Conservation (phyloP, 176 grass and related monocot species). For the Poa pratensis region DNA sequence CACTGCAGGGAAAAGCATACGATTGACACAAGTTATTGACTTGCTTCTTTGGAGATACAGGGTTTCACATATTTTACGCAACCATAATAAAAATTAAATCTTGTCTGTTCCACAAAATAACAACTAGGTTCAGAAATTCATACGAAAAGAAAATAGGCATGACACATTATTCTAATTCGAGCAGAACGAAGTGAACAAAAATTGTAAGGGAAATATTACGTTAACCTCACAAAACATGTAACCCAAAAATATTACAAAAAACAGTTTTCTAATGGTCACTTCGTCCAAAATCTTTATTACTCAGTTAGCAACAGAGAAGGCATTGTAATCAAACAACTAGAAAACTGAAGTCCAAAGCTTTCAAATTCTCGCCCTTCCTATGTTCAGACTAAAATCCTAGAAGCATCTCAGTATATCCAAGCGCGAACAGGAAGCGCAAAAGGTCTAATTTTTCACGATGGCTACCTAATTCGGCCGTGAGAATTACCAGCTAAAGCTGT, state of each 20-base stretch:
- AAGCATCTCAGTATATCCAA: neutral
- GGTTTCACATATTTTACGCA: neutral
- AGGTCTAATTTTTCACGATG: neutral
- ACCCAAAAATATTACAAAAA: neutral
- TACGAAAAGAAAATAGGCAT: neutral
- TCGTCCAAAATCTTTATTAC: neutral
- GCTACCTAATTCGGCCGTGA: neutral
- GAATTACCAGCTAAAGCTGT: neutral
- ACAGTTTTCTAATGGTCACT: neutral
- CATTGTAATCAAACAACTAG: neutral
- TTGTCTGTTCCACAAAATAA: neutral
- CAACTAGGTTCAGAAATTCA: neutral
- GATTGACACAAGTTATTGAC: slow-evolving; percentile 25
- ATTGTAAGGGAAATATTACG: neutral
- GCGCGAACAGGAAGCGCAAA: no score
- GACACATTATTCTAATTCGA: neutral
- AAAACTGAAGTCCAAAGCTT: neutral
- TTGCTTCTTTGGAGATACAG: slow-evolving; percentile 14
- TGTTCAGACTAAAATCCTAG: neutral
- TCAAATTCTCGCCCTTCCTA: neutral
- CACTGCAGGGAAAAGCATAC: slow-evolving; percentile 48
- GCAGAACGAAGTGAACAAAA: neutral
- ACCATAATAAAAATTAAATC: neutral
- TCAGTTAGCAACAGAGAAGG: neutral
- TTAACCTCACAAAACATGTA: neutral